Conservation (phyloP, 1,284 basidiomycete species). For the Cryptococcus maquisensis region DNA sequence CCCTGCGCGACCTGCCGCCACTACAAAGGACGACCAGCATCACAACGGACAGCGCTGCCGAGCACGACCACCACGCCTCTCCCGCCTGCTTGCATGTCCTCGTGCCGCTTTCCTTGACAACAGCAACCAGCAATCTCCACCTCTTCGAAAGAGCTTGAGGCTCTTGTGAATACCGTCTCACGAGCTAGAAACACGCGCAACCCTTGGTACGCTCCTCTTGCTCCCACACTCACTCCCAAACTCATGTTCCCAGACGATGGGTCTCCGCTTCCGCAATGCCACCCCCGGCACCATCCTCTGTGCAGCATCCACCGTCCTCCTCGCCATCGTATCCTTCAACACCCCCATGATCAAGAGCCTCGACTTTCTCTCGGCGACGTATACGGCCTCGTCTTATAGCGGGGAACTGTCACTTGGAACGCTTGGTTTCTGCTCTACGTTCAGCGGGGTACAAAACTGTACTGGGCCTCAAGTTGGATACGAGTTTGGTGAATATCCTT, state of each 20-base stretch:
- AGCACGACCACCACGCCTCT: too few relatives aligned
- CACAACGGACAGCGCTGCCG: too few relatives aligned
- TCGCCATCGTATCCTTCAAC: conserved; percentile 78
- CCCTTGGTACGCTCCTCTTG: too few relatives aligned
- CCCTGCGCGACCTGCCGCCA: too few relatives aligned
- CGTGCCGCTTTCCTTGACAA: too few relatives aligned
- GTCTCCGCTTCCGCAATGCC: conserved; percentile 67
- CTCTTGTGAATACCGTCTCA: too few relatives aligned
- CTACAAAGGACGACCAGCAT: too few relatives aligned
- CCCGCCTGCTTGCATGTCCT: too few relatives aligned
- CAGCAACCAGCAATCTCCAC: too few relatives aligned
- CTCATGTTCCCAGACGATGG: conserved; percentile 24
- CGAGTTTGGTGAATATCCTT: conserved; percentile 62
- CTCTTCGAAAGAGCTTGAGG: too few relatives aligned
- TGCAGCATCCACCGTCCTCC: conserved; percentile 64
- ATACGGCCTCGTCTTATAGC: conserved; percentile 53
- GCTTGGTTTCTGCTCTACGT: conserved; percentile 70
- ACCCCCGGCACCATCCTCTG: conserved; percentile 80
- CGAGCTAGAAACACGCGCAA: too few relatives aligned
- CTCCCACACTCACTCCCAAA: too few relatives aligned
- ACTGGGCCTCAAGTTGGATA: conserved; percentile 75
- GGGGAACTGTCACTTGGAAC: conserved; percentile 76
- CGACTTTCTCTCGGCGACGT: conserved; percentile 73
- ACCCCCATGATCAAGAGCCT: conserved; percentile 78
- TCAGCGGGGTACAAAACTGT: conserved; percentile 57